Base-by-base conservation (phyloP, 345 rosid genomes). In the Hibiscus trionum region DNA sequence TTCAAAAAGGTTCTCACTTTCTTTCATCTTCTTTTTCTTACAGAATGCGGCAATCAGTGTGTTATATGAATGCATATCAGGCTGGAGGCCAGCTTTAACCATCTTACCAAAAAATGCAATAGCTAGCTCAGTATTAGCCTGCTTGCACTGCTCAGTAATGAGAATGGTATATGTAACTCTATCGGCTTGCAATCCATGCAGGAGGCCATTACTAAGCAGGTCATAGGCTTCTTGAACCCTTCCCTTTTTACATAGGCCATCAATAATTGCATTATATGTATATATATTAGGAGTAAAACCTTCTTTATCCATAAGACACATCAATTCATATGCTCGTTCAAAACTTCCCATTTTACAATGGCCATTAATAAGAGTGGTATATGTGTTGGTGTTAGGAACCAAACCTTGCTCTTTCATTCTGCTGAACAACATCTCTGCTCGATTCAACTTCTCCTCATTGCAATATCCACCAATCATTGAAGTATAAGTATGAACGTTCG, bases 381-480 rank as follows among this genome's bases (percentile, higher is more conserved):
- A 91, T 5, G 97, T 91, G 10, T 84, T 85, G 61, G 84, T 78
- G 61, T 88, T 91, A 59, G 98, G 93, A 76, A 61, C 47, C 77
- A 91, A 72, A 46, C 90, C 96, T 76, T 93, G 98, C 72, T 87
- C 97, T 80, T 84, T 87, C 98, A 91, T 91, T 77, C 88, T 86
- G 61, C 84, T 29, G 14, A 94, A 76, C 75, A 94, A 72, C 97
- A 91, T 94, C 88, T 90, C 97, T 27, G 91, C 93, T 31, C 91
- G 86, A 71, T 83, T 90, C 90, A 94, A 66, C 85, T 90, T 90
- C 58, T 80, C 83, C 80, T 85, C 96, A 69, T 81, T 85, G 88
- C 96, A 91, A 79, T 91, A 93, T 31, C 93, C 94, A 80, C 79
- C 62, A 50, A 91, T 91, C 98, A 93, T 93, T 56, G 88, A 83